A percentile compares a stretch with the other conserved stretches of the same genome.
phyloP scores from a whole-genome alignment of 176 grass and related monocot genomes.

The Eleusine indica region DNA sequence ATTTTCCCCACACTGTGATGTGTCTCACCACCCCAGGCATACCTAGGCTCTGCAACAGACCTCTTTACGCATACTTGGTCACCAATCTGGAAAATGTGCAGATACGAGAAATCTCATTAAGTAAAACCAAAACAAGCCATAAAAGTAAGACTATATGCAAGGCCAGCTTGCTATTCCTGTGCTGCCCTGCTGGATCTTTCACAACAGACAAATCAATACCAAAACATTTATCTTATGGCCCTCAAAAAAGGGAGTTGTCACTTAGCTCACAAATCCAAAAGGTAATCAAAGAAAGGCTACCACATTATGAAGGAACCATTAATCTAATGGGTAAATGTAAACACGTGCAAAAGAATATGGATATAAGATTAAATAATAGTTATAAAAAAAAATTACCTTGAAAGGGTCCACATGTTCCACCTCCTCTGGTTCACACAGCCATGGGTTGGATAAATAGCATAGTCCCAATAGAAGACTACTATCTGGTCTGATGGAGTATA shows the following conservation, averaged over 20 bases:
- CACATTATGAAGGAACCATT: neutral
- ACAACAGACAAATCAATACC: constrained; percentile 7
- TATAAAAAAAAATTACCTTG: constrained; percentile 59
- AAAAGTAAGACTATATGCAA: constrained; percentile 9
- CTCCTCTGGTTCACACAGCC: constrained; percentile 98
- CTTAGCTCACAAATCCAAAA: constrained; percentile 22
- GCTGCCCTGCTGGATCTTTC: neutral
- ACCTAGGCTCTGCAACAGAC: constrained; percentile 96
- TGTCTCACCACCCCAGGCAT: constrained; percentile 98
- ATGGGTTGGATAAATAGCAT: constrained; percentile 88
- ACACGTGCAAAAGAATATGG: neutral
- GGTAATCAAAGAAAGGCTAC: constrained; percentile 20
- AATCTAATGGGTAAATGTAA: constrained; percentile 18
- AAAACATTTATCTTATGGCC: neutral
- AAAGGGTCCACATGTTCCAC: constrained; percentile 98
- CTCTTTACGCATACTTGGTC: constrained; percentile 97
- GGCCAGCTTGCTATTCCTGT: constrained; percentile 13
- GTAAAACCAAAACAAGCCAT: constrained; percentile 28
- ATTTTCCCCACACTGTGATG: constrained; percentile 99
- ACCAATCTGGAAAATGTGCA: constrained; percentile 70
- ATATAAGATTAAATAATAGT: constrained; percentile 9
- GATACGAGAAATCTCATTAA: constrained; percentile 32
- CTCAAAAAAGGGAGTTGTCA: neutral
- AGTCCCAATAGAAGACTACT: constrained; percentile 93
- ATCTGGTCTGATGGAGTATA: constrained; percentile 95